Percentiles rank a stretch among this genome's conserved stretches.
phyloP scores from a whole-genome alignment of 192 early-diverging fungal genomes.

The Coemansia sp. region DNA sequence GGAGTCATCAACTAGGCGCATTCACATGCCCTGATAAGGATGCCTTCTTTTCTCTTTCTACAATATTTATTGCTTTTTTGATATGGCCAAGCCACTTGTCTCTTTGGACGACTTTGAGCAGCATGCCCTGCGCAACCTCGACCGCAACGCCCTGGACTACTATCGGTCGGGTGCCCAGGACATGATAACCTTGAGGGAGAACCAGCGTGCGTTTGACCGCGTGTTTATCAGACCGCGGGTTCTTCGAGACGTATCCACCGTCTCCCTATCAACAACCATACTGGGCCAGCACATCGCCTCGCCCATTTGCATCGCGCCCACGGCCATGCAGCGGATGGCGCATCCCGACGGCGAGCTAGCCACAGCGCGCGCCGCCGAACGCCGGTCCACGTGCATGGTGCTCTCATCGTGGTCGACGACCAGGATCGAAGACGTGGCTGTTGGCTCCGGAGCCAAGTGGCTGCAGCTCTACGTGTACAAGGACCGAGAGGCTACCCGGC shows the following conservation, averaged over 20 bases:
- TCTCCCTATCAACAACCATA: conserved; percentile 61
- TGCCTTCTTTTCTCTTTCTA: not conserved
- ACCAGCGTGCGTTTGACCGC: conserved; percentile 50
- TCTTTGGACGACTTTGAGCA: conserved; percentile 53
- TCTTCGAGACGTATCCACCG: conserved; percentile 64
- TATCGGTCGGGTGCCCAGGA: conserved; percentile 56
- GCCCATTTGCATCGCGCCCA: conserved; percentile 78
- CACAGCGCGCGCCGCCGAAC: conserved; percentile 54
- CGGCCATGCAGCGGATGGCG: conserved; percentile 74
- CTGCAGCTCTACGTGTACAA: conserved; percentile 83
- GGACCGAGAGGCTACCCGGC: conserved; percentile 61
- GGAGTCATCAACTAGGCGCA: conserved; percentile 26
- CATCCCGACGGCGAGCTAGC: conserved; percentile 67
- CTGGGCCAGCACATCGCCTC: conserved; percentile 54
- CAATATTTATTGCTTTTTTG: not conserved
- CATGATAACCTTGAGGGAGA: conserved; percentile 50
- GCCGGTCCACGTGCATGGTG: conserved; percentile 46
- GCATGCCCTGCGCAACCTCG: conserved; percentile 24
- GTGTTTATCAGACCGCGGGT: conserved; percentile 60
- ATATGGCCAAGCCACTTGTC: conserved; percentile 8
- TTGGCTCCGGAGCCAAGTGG: conserved; percentile 41
- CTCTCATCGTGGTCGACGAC: conserved; percentile 66
- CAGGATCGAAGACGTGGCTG: conserved; percentile 63
- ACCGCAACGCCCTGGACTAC: conserved; percentile 53
- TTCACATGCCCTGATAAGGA: too few relatives aligned